Conservation (phyloP, 768 basidiomycete genomes). For the Hericium coralloides region DNA sequence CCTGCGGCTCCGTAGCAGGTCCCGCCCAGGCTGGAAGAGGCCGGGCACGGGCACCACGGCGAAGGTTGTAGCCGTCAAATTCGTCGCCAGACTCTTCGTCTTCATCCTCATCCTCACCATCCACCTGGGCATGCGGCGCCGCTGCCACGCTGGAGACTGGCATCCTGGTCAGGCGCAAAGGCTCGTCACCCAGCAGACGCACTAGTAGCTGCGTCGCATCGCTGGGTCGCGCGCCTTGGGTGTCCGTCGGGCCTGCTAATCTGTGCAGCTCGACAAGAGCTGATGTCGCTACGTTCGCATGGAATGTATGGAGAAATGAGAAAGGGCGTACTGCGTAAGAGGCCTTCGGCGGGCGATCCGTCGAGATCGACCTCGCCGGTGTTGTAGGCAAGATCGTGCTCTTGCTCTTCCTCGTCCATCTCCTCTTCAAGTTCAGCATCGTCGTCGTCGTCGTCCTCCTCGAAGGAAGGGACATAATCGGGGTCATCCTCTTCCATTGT, state of each 20-base stretch:
- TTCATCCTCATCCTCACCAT: conserved; percentile 26
- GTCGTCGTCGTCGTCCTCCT: conserved; percentile 17
- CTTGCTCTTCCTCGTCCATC: conserved; percentile 6
- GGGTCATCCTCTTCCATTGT: conserved; percentile 25
- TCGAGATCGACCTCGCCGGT: neutral
- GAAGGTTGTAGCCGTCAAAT: conserved; percentile 13
- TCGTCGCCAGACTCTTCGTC: conserved; percentile 25
- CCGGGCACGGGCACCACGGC: conserved; percentile 3
- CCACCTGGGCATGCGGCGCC: neutral
- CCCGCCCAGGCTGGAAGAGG: conserved; percentile 27
- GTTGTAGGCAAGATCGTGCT: neutral
- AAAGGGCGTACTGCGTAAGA: no score
- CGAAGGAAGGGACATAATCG: conserved; percentile 25
- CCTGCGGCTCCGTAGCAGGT: conserved; percentile 47
- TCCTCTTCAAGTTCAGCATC: conserved; percentile 13
- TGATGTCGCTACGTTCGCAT: neutral
- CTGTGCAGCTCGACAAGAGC: conserved; percentile 23
- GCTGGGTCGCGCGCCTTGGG: neutral
- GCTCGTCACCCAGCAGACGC: conserved; percentile 1
- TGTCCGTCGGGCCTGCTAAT: neutral
- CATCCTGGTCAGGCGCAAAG: conserved; percentile 5
- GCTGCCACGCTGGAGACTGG: neutral
- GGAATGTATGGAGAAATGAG: no score
- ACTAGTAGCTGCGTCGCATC: neutral
- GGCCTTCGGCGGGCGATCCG: no score